Evolutionary conservation across 129 eudicot genomes (phyloP).

Genomic region (Smallanthus sonchifolius): DNA sequence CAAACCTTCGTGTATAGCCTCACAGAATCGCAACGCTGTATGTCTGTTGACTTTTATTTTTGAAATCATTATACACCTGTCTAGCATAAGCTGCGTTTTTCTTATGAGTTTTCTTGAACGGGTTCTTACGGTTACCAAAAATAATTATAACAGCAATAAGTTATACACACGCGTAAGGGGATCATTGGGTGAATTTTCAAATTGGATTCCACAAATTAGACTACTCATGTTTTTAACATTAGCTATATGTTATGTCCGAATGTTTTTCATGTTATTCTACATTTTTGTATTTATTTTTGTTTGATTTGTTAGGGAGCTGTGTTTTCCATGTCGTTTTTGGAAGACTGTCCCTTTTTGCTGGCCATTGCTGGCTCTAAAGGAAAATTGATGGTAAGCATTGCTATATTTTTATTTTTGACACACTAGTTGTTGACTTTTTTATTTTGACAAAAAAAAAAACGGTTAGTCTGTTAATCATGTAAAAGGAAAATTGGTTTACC

Average conservation of each 20-base stretch:
- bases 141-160: background rate
- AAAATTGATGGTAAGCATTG: slow-evolving; percentile 41
- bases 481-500: background rate
- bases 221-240: background rate
- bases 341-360: slow-evolving; percentile 62
- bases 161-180: background rate
- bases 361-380: slow-evolving; percentile 91
- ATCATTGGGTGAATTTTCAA: background rate
- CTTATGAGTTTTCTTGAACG: background rate
- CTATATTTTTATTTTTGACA: background rate
- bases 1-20: slow-evolving; percentile 77
- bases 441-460: background rate
- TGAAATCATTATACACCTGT: background rate
- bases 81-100: no score
- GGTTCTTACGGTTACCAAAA: background rate
- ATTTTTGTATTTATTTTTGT: background rate
- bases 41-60: slow-evolving; percentile 15
- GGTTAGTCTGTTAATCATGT: background rate
- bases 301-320: slow-evolving; percentile 63
- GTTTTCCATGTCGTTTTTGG: slow-evolving; percentile 74
- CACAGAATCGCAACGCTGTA: slow-evolving; percentile 85
- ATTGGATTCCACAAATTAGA: background rate
- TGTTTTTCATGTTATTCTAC: background rate
- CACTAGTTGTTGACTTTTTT: background rate
- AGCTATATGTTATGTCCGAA: background rate